Percentiles rank a stretch among this genome's conserved stretches.
Conservation (phyloP, 306 rosid species). For the Quercus wislizeni region DNA sequence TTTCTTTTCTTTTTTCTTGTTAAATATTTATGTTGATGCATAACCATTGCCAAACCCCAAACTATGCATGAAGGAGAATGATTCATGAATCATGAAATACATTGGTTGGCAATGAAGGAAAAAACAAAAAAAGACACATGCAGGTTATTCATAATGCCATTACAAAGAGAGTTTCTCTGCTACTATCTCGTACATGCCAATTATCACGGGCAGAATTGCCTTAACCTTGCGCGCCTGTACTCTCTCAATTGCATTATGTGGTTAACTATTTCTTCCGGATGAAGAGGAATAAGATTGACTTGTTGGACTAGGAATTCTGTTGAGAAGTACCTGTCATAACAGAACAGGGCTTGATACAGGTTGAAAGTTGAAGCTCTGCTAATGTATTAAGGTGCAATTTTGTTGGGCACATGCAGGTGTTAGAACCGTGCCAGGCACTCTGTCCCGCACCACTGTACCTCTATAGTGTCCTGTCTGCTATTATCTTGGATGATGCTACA, state of each 20-base stretch:
- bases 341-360: conserved; percentile 6
- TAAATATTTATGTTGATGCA: neutral
- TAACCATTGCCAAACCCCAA: neutral
- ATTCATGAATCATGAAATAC: neutral
- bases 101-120: neutral
- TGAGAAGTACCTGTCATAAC: neutral
- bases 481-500: neutral
- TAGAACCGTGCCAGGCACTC: conserved; percentile 16
- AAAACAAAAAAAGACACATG: neutral
- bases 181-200: no score
- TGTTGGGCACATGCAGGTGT: conserved; percentile 23
- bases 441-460: conserved; percentile 10
- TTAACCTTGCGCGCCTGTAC: neutral
- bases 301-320: neutral
- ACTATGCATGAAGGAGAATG: neutral
- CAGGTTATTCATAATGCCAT: neutral
- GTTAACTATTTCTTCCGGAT: neutral
- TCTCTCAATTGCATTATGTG: neutral
- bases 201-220: no score
- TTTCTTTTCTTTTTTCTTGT: neutral
- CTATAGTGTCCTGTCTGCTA: neutral
- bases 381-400: neutral
- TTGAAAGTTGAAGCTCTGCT: neutral
- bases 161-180: no score
- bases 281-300: neutral